Base-by-base conservation (phyloP, 192 early-diverging fungal genomes). In the Gonapodya prolifera region DNA sequence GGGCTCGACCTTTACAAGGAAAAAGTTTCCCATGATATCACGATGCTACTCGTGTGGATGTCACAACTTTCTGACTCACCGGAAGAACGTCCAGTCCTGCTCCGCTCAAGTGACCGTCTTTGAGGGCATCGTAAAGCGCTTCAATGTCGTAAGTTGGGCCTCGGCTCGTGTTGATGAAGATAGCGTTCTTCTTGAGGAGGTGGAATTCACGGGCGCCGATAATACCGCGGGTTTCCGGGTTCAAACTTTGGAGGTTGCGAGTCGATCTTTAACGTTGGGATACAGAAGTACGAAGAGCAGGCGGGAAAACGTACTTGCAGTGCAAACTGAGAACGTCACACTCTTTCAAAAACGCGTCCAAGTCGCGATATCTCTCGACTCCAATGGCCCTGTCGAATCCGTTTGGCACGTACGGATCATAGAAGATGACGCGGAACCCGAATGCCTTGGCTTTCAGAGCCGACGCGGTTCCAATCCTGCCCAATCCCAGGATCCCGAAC, bases 341-440 rank as follows among this genome's bases (percentile, higher is more conserved):
- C 29, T 73, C 28, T 18, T 32, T 18, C 28, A 18, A 73, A 18
- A 73, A 32, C 29, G 2, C 71, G 31, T 18, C 71, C 71, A 73
- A 32, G 71, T 18, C 18, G 71, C 71, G 71, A 8, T 30, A 18
- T 8, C 71, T 2, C 28, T 32, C 28, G 18, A 32, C 71, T 2
- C 31, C 31, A 8, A 73, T 29, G 18, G 71, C 71, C 28, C 18
- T 18, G 2, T 73, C 71, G 71, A 32, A 30, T 8, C 71, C 71
- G 31, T 73, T 73, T 2, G 71, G 71, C 2, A 73, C 31, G 71
- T 73, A 73, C 31, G 71, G 71, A 73, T 73, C 71, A 29, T 73
- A 73, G 18, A 8, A 16, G 2, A 73, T 32, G 2, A 73, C 71
- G 71, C 32, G 28, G 28, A 73, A 30, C 71, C 71, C 71, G 71